phyloP scores from a whole-genome alignment of 2,329 filamentous ascomycete genomes.

The Fusarium sp. region DNA sequence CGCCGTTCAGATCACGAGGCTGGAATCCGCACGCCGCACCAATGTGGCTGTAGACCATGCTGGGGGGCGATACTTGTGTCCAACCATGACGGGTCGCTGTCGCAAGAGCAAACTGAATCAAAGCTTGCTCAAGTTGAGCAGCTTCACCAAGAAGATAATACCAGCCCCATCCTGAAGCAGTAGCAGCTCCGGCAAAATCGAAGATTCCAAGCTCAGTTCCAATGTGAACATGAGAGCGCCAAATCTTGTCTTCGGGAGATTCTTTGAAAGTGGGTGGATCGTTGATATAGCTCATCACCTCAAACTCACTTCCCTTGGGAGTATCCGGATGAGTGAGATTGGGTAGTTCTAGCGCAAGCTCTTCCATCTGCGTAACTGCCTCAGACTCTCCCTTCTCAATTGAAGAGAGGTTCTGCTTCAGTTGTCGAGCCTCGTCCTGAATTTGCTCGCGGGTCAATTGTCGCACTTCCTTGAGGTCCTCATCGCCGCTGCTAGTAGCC shows the following conservation, averaged over 20 bases:
- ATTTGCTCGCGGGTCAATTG: slow-evolving; percentile 62
- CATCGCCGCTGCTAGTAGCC: slow-evolving; percentile 57
- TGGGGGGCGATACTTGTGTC: slow-evolving; percentile 84
- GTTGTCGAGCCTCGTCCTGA: slow-evolving; percentile 69
- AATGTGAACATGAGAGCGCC: slow-evolving; percentile 86
- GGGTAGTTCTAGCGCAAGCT: slow-evolving; percentile 80
- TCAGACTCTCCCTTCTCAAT: slow-evolving; percentile 72
- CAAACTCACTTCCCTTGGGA: slow-evolving; percentile 74
- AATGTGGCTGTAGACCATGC: slow-evolving; percentile 91
- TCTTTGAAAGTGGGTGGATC: slow-evolving; percentile 63
- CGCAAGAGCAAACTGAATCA: slow-evolving; percentile 85
- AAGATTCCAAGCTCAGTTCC: slow-evolving; percentile 88
- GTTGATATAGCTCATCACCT: slow-evolving; percentile 82
- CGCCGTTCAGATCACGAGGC: slow-evolving; percentile 87
- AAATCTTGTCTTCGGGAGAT: slow-evolving; percentile 53
- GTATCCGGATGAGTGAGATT: slow-evolving; percentile 85
- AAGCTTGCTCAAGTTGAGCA: slow-evolving; percentile 92
- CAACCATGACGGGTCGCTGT: slow-evolving; percentile 80
- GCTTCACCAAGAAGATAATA: slow-evolving; percentile 95
- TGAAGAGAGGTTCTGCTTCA: slow-evolving; percentile 71
- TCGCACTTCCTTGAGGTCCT: slow-evolving; percentile 51
- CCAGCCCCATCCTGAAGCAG: slow-evolving; percentile 95
- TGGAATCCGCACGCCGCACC: slow-evolving; percentile 93
- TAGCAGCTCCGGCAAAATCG: slow-evolving; percentile 84
- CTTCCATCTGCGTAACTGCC: slow-evolving; percentile 73